These are phyloP conservation scores for Wakefieldia striispora DNA, from an alignment of 768 basidiomycete species.

Conservation along the genomic window DNA sequence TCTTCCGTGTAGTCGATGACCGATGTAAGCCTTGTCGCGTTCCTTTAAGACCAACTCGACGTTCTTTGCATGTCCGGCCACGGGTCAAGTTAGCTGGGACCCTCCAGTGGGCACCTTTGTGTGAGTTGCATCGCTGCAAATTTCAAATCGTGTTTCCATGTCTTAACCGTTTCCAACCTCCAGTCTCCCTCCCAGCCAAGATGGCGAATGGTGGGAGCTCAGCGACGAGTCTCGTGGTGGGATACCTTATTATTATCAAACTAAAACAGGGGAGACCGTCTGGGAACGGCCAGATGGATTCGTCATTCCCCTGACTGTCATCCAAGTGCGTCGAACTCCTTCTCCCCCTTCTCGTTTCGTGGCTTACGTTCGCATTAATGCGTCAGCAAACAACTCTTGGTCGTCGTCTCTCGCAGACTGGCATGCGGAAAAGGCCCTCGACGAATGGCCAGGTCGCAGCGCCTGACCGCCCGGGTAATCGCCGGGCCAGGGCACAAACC, in stretches of 20 bases:
- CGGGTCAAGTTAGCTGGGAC: conserved; percentile 92
- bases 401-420: conserved; percentile 62
- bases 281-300: conserved; percentile 91
- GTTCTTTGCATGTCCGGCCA: conserved; percentile 92
- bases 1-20: conserved; percentile 8
- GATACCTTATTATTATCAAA: conserved; percentile 92
- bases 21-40: conserved; percentile 4
- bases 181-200: conserved; percentile 77
- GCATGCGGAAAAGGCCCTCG: conserved; percentile 29
- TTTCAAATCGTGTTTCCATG: conserved; percentile 19
- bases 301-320: conserved; percentile 85
- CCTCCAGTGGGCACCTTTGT: conserved; percentile 88
- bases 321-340: conserved; percentile 57
- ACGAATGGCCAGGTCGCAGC: conserved; percentile 12
- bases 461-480: conserved; percentile 32
- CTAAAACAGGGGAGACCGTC: conserved; percentile 84
- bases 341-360: conserved; percentile 1
- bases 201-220: conserved; percentile 97
- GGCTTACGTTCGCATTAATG: conserved; percentile 6
- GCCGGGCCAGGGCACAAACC: conserved; percentile 38
- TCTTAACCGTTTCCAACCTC: conserved; percentile 1
- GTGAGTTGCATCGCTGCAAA: conserved; percentile 42
- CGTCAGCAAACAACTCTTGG: conserved; percentile 68
- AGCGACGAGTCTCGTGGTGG: conserved; percentile 80
- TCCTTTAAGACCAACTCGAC: conserved; percentile 50